Conservation (phyloP, 2,329 filamentous ascomycete species). For the Aureobasidium sp. region DNA sequence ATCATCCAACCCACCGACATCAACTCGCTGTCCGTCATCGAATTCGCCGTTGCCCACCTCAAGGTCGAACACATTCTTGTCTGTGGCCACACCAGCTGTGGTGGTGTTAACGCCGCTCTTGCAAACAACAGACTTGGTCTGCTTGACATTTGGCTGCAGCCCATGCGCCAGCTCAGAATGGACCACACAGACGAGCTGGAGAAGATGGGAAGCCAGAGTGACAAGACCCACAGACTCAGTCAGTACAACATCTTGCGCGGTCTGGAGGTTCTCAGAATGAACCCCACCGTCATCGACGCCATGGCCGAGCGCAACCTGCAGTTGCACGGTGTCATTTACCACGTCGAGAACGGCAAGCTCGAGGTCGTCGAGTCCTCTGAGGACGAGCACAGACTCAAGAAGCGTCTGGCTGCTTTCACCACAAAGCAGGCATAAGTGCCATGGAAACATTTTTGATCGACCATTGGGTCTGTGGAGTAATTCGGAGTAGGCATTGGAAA, state of each 20-base stretch:
- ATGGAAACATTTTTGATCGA: background rate
- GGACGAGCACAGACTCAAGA: slow-evolving; percentile 23
- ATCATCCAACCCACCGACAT: slow-evolving; percentile 69
- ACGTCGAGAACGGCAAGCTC: slow-evolving; percentile 52
- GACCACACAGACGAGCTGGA: slow-evolving; percentile 46
- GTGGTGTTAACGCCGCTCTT: slow-evolving; percentile 50
- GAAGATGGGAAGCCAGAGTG: slow-evolving; percentile 36
- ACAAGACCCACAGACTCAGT: slow-evolving; percentile 55
- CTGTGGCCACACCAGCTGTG: slow-evolving; percentile 55
- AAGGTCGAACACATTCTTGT: slow-evolving; percentile 58
- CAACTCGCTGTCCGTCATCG: slow-evolving; percentile 66
- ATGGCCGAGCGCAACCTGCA: slow-evolving; percentile 62
- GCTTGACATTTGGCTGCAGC: slow-evolving; percentile 55
- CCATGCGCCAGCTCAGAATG: slow-evolving; percentile 48
- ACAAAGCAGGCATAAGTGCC: slow-evolving; percentile 5
- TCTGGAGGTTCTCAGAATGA: slow-evolving; percentile 60
- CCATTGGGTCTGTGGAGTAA: background rate
- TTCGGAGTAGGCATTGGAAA: background rate
- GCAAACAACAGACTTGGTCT: slow-evolving; percentile 51
- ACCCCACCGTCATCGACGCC: slow-evolving; percentile 62
- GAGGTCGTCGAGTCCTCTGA: slow-evolving; percentile 41
- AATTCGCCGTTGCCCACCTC: slow-evolving; percentile 68
- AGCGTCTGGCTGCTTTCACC: slow-evolving; percentile 18
- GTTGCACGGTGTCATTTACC: slow-evolving; percentile 73
- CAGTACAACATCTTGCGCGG: slow-evolving; percentile 71